phyloP scores from a whole-genome alignment of 1,284 basidiomycete genomes.

The Flammula alnicola region DNA sequence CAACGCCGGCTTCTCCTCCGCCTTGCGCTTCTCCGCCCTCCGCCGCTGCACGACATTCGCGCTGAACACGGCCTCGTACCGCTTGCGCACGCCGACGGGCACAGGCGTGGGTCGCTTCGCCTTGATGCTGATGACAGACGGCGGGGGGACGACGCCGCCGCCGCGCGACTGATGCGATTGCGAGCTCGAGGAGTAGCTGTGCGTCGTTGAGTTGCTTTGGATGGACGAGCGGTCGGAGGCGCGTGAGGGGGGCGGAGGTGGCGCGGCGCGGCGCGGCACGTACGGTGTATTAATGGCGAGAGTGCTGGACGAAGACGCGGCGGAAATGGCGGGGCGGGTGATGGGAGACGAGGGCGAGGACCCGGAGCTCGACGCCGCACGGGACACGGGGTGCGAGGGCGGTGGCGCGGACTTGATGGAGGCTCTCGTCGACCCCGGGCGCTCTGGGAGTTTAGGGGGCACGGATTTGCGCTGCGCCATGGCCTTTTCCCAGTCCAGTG shows the following conservation, averaged over 20 bases:
- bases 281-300: no score
- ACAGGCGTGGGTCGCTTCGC: conserved; percentile 64
- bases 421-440: conserved; percentile 42
- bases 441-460: conserved; percentile 61
- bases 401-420: conserved; percentile 35
- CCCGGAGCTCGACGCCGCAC: conserved; percentile 30
- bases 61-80: conserved; percentile 71
- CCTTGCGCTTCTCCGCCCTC: conserved; percentile 40
- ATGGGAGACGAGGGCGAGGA: conserved; percentile 32
- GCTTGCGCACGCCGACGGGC: conserved; percentile 60
- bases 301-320: conserved; percentile 36
- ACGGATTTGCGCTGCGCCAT: conserved; percentile 38
- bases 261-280: no score
- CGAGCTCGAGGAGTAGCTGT: conserved; percentile 49
- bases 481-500: conserved; percentile 51
- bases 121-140: conserved; percentile 27
- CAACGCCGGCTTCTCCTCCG: conserved; percentile 35
- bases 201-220: conserved; percentile 52
- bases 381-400: conserved; percentile 32
- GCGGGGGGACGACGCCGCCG: conserved; percentile 9
- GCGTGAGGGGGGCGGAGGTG: no score
- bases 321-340: conserved; percentile 38
- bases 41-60: conserved; percentile 57
- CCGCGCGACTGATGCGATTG: conserved; percentile 24
- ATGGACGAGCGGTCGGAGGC: conserved; percentile 69